Evolutionary conservation across 305 asterid genomes (phyloP), one percentile per base, ranked within the genome.

Genomic region (Fraxinus angustifolia): DNA sequence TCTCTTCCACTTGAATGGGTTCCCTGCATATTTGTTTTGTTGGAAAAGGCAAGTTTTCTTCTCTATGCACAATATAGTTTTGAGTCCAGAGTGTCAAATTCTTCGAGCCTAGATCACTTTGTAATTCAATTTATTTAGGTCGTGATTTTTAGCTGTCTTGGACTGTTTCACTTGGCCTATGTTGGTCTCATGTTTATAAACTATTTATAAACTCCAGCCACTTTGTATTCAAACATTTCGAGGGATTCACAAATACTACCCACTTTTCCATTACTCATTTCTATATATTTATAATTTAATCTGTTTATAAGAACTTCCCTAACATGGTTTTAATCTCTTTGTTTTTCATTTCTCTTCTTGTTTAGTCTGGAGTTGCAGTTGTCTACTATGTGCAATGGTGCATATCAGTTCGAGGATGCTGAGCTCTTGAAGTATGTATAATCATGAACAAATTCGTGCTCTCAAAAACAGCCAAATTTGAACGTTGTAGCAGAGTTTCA

Each of bases 341-440:
- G 19, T 73, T 34, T 71, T 53, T 50, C 65, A 21, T 81, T 81
- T 73, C n/a, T 8, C 28, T 76, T 67, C 62, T 58, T 56, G 60
- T 82, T 71, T 68, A 80, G 82, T 85, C 60, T 42, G 77, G 78
- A 77, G 90, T 85, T 79, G 82, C 83, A 80, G 74, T 56, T 58
- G 33, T 83, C 79, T 19, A 48, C 75, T 21, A 31, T 65, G 65
- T 71, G 77, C 33, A 78, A 26, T 84, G 84, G 81, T 75, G 72
- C 74, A 74, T 42, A 82, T 75, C 78, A 45, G 82, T 73, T 23
- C 65, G 38, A 42, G 82, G 83, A 70, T 75, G 60, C 79, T 75
- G 82, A 65, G 89, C 87, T 81, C 83, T 82, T 77, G 58, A 80
- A 82, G 96, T 90, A 89, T 88, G 96, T 78, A 76, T 60, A 53